phyloP scores from a whole-genome alignment of 148 eudicot genomes.

The Nepenthes mirabilis region DNA sequence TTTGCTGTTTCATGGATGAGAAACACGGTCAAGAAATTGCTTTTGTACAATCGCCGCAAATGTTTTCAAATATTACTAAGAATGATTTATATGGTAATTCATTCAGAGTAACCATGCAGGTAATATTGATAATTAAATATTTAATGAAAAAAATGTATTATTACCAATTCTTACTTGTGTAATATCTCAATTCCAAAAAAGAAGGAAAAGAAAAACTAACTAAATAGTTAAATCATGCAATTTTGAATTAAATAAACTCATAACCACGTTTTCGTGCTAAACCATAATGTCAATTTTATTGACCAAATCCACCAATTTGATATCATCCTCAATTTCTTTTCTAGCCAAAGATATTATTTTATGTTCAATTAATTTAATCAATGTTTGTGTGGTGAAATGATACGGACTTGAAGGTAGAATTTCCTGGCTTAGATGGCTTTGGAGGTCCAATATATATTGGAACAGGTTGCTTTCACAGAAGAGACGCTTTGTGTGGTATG shows the following conservation, averaged over 20 bases:
- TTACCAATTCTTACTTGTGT: too few relatives aligned
- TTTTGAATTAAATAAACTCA: too few relatives aligned
- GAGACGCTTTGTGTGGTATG: slow-evolving; percentile 56
- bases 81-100: slow-evolving; percentile 51
- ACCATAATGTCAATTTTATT: too few relatives aligned
- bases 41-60: slow-evolving; percentile 72
- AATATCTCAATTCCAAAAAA: too few relatives aligned
- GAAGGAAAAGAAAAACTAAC: too few relatives aligned
- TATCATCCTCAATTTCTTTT: too few relatives aligned
- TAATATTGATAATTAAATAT: not conserved
- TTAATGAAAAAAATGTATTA: not conserved
- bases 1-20: slow-evolving; percentile 85
- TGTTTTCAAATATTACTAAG: slow-evolving; percentile 37
- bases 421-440: slow-evolving; percentile 54
- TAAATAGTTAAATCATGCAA: too few relatives aligned
- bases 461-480: slow-evolving; percentile 76
- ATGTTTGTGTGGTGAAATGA: too few relatives aligned
- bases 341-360: too few relatives aligned
- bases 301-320: too few relatives aligned
- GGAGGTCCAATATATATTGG: slow-evolving; percentile 82
- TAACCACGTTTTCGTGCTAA: too few relatives aligned
- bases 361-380: too few relatives aligned
- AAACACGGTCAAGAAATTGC: slow-evolving; percentile 53
- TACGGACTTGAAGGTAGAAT: slow-evolving; percentile 37
- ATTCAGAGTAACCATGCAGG: slow-evolving; percentile 32